phyloP scores from a whole-genome alignment of 169 alveolate genomes.

The Toxoplasma gondii region DNA sequence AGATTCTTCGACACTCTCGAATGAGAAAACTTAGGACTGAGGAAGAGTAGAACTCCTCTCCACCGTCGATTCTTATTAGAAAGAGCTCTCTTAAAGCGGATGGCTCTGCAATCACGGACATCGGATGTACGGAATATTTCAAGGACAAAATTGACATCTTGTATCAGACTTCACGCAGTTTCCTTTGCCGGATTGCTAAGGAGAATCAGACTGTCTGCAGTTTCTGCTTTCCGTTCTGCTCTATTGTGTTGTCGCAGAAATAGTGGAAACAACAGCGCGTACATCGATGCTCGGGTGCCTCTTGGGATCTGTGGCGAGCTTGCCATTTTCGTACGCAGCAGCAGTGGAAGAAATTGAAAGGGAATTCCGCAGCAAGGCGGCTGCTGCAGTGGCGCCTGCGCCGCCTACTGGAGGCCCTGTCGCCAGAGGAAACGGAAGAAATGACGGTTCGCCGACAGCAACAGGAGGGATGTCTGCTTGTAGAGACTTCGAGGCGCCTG shows the following conservation, averaged over 20 bases:
- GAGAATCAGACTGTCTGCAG: too few species aligned
- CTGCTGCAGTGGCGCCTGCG: not conserved
- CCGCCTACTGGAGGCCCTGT: not conserved
- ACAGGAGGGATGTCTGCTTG: not conserved
- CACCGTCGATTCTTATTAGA: too few species aligned
- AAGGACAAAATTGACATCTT: too few species aligned
- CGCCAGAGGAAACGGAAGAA: not conserved
- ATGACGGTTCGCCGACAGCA: not conserved
- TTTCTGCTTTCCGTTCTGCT: too few species aligned
- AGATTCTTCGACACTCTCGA: too few species aligned
- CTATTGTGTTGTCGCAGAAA: not conserved
- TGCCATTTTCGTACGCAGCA: constrained; percentile 17
- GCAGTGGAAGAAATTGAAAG: constrained; percentile 8
- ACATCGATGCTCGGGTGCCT: constrained; percentile 15
- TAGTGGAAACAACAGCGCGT: not conserved
- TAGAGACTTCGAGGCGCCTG: not conserved
- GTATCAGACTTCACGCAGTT: too few species aligned
- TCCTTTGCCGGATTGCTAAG: too few species aligned
- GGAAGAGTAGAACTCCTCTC: too few species aligned
- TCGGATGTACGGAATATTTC: too few species aligned
- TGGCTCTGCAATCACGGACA: too few species aligned
- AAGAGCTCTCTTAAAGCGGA: too few species aligned
- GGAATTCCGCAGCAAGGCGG: not conserved
- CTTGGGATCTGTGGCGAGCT: not conserved
- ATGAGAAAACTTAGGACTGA: too few species aligned